Conservation (phyloP, 2,329 filamentous ascomycete genomes). For the Curvularia verruculosa region DNA sequence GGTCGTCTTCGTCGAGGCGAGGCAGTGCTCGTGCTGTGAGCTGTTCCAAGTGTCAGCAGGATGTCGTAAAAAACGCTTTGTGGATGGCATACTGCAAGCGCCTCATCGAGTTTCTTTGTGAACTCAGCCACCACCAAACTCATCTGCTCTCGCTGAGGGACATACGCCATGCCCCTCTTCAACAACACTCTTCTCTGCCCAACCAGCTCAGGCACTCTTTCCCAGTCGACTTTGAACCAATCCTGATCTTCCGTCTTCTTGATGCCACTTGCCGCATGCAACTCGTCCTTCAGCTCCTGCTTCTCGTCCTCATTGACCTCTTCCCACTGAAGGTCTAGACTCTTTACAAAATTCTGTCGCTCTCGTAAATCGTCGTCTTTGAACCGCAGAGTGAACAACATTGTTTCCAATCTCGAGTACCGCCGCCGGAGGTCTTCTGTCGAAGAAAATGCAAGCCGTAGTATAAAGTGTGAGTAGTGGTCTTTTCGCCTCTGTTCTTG, state of each 20-base stretch:
- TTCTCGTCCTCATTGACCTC: slow-evolving; percentile 80
- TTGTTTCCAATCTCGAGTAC: slow-evolving; percentile 85
- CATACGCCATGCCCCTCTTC: slow-evolving; percentile 83
- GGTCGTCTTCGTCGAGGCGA: slow-evolving; percentile 93
- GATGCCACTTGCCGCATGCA: slow-evolving; percentile 60
- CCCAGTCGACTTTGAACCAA: slow-evolving; percentile 98
- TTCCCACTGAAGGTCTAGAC: slow-evolving; percentile 83
- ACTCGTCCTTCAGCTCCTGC: slow-evolving; percentile 66
- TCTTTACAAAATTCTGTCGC: slow-evolving; percentile 75
- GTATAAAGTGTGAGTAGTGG: slow-evolving; percentile 97
- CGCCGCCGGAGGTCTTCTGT: slow-evolving; percentile 89
- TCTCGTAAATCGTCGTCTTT: slow-evolving; percentile 77
- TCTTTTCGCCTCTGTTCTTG: slow-evolving; percentile 85
- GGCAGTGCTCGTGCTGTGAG: slow-evolving; percentile 90
- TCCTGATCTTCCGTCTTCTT: slow-evolving; percentile 73
- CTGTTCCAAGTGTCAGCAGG: slow-evolving; percentile 50
- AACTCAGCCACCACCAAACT: slow-evolving; percentile 92
- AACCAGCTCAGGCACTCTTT: slow-evolving; percentile 86
- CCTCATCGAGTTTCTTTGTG: slow-evolving; percentile 75
- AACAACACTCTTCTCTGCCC: slow-evolving; percentile 76
- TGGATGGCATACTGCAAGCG: slow-evolving; percentile 70
- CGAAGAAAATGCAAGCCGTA: slow-evolving; percentile 87
- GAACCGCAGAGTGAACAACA: slow-evolving; percentile 85
- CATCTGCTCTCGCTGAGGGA: slow-evolving; percentile 83
- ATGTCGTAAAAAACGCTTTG: background rate